A percentile compares a stretch with the other conserved stretches of the same genome.
Conservation (phyloP, 192 early-diverging fungal species). For the Coemansia aciculifera region DNA sequence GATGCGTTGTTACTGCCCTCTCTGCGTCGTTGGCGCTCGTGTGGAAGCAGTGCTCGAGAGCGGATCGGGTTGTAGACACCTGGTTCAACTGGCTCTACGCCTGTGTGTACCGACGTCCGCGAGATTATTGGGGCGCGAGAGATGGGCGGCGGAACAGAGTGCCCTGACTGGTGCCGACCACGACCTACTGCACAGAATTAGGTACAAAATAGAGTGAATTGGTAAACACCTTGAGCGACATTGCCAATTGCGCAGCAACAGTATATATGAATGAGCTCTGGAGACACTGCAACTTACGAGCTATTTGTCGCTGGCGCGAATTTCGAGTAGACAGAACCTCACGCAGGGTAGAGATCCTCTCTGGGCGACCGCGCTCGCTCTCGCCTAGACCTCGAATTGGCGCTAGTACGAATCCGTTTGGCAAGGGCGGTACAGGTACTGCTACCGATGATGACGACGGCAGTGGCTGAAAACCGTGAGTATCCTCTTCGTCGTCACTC, state of each 20-base stretch:
- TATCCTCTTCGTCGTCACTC: slow-evolving; percentile 23
- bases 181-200: background rate
- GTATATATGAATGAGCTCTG: background rate
- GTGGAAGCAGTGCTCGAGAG: slow-evolving; percentile 41
- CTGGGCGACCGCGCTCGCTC: slow-evolving; percentile 28
- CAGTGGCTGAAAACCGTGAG: background rate
- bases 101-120: slow-evolving; percentile 16
- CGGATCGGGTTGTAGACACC: slow-evolving; percentile 46
- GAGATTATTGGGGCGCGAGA: slow-evolving; percentile 17
- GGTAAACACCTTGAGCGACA: background rate
- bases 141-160: slow-evolving; percentile 3
- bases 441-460: background rate
- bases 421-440: slow-evolving; percentile 22
- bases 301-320: slow-evolving; percentile 20
- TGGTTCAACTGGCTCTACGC: slow-evolving; percentile 40
- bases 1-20: background rate
- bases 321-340: slow-evolving; percentile 34
- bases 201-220: background rate
- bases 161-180: background rate
- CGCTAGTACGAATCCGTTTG: slow-evolving; percentile 31
- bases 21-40: slow-evolving; percentile 21
- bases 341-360: slow-evolving; percentile 47
- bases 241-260: background rate
- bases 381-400: slow-evolving; percentile 20
- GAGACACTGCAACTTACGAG: slow-evolving; percentile 21